A percentile compares a stretch with the other conserved stretches of the same genome.
Conservation (phyloP, 164 flowering plant genomes). For the Aristolochia contorta region DNA sequence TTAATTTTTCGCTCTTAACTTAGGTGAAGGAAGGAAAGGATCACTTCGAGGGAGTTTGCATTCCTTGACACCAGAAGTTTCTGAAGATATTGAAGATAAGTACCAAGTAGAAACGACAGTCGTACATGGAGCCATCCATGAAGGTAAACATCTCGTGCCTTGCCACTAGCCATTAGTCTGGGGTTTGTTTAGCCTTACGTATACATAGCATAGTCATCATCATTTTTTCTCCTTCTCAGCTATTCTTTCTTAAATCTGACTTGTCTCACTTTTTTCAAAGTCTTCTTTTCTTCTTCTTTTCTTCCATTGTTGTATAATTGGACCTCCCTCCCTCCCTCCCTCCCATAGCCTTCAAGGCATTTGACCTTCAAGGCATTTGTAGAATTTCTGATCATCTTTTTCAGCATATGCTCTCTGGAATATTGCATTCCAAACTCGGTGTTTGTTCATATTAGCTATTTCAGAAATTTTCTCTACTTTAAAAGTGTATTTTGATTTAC, state of each 20-base stretch:
- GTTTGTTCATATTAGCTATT: neutral
- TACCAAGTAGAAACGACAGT: conserved; percentile 43
- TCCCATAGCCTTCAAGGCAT: too few relatives aligned
- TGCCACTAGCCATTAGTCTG: neutral
- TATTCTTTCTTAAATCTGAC: neutral
- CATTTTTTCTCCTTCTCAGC: neutral
- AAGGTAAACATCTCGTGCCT: conserved; percentile 32
- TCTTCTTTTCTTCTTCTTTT: too few relatives aligned
- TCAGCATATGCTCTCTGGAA: too few relatives aligned
- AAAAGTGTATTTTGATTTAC: conserved; percentile 5
- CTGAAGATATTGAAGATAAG: conserved; percentile 53
- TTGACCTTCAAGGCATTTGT: too few relatives aligned
- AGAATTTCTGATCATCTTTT: too few relatives aligned
- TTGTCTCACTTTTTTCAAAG: too few relatives aligned
- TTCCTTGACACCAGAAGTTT: conserved; percentile 71
- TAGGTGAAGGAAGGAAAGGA: conserved; percentile 31
- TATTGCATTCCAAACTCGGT: neutral
- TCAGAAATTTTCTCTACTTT: neutral
- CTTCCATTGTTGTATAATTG: too few relatives aligned
- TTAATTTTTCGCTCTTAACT: conserved; percentile 5
- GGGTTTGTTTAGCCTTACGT: neutral
- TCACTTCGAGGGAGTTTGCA: conserved; percentile 39
- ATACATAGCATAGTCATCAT: neutral
- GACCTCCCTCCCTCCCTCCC: too few relatives aligned
- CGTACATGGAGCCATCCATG: conserved; percentile 52